These are phyloP conservation scores for Lactarius hengduanensis DNA, from an alignment of 768 basidiomycete species.

Conservation along the genomic window DNA sequence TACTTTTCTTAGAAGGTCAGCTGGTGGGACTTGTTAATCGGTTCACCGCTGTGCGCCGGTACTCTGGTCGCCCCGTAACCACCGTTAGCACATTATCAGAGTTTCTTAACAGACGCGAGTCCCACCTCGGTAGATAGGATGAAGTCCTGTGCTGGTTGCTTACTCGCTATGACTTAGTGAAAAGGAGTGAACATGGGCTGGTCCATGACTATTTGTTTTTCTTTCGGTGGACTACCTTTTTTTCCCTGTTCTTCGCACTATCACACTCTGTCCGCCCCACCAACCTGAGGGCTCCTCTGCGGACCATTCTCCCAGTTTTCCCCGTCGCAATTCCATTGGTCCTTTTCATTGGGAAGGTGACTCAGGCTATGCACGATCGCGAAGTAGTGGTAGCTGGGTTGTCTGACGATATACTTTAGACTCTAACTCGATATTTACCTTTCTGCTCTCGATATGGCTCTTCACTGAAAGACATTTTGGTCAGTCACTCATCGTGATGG, in stretches of 20 bases:
- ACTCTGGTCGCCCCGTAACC: not conserved
- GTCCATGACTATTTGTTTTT: not conserved
- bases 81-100: not conserved
- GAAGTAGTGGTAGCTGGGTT: no score
- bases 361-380: no score
- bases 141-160: not conserved
- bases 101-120: not conserved
- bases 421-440: no score
- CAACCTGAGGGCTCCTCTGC: not conserved
- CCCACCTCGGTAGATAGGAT: not conserved
- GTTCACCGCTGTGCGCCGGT: not conserved
- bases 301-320: no score
- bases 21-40: fast-evolving
- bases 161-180: not conserved
- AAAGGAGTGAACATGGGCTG: not conserved
- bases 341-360: no score
- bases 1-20: no score
- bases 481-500: no score
- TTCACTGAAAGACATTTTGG: not conserved
- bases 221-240: not conserved
- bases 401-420: no score
- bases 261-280: not conserved
- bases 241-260: not conserved
- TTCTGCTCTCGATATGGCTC: no score
- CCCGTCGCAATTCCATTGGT: no score